phyloP scores from a whole-genome alignment of 1,284 basidiomycete species.

The Cerrena zonata region DNA sequence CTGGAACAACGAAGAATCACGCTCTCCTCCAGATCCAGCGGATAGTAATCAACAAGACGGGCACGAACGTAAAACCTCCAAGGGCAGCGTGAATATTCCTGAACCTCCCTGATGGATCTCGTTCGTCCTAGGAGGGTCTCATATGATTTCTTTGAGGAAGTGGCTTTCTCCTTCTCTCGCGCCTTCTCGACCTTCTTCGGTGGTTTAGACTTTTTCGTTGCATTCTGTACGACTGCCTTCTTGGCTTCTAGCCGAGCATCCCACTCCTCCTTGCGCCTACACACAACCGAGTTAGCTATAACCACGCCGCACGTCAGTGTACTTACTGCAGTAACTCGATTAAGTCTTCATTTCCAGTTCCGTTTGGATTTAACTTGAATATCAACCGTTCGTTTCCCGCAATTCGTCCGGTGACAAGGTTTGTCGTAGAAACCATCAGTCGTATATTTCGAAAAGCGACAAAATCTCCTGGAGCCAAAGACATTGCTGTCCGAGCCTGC shows the following conservation, averaged over 20 bases:
- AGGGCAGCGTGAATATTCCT: conserved; percentile 28
- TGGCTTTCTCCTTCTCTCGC: conserved; percentile 3
- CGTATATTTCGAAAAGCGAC: conserved; percentile 49
- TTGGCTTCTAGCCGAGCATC: neutral
- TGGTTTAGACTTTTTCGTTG: neutral
- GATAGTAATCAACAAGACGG: conserved; percentile 51
- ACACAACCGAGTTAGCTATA: neutral
- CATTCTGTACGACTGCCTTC: neutral
- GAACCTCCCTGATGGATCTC: conserved; percentile 37
- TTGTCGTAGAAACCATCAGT: conserved; percentile 28
- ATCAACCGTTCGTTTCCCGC: conserved; percentile 55
- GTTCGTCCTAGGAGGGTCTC: conserved; percentile 6
- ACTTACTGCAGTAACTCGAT: conserved; percentile 26
- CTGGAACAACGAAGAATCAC: conserved; percentile 44
- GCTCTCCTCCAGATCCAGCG: conserved; percentile 43
- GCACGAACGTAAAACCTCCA: conserved; percentile 43
- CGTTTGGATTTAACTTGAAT: conserved; percentile 36
- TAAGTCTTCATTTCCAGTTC: conserved; percentile 25
- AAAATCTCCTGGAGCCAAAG: conserved; percentile 37
- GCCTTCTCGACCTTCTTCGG: neutral
- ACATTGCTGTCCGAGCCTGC: conserved; percentile 39
- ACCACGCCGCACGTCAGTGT: neutral
- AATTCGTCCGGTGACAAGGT: conserved; percentile 40
- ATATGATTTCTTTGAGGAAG: neutral
- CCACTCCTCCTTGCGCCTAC: conserved; percentile 4